A percentile compares a stretch with the other conserved stretches of the same genome.
phyloP scores from a whole-genome alignment of 2,329 filamentous ascomycete genomes.

The Biscogniauxia marginata region DNA sequence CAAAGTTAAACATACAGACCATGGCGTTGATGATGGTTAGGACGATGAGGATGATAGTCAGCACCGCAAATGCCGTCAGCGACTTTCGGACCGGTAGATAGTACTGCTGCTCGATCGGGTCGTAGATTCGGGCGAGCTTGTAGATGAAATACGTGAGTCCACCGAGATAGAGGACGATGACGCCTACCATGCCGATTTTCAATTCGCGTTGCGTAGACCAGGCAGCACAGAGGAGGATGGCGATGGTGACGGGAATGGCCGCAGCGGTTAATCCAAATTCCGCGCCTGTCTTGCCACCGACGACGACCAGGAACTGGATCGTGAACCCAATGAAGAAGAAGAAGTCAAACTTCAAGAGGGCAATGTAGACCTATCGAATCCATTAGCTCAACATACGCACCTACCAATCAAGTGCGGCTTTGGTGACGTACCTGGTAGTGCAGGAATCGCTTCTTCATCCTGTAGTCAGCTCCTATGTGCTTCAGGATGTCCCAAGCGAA shows the following conservation, averaged over 20 bases:
- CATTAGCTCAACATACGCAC: slow-evolving; percentile 20
- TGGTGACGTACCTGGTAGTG: slow-evolving; percentile 76
- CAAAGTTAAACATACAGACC: slow-evolving; percentile 88
- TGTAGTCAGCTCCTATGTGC: slow-evolving; percentile 94
- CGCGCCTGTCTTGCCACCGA: slow-evolving; percentile 64
- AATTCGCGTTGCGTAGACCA: slow-evolving; percentile 84
- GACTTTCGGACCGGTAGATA: slow-evolving; percentile 82
- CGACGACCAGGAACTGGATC: slow-evolving; percentile 94
- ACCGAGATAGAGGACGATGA: slow-evolving; percentile 84
- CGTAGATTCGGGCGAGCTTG: slow-evolving; percentile 96
- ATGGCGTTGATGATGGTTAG: slow-evolving; percentile 85
- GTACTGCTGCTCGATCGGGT: slow-evolving; percentile 52
- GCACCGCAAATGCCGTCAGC: slow-evolving; percentile 88
- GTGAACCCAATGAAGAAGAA: slow-evolving; percentile 99
- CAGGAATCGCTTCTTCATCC: slow-evolving; percentile 94
- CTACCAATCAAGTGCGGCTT: neutral
- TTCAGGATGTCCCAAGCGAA: slow-evolving; percentile 99
- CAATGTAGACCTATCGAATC: slow-evolving; percentile 80
- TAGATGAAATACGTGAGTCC: slow-evolving; percentile 95
- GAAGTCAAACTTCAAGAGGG: slow-evolving; percentile 97
- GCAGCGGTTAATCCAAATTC: slow-evolving; percentile 87
- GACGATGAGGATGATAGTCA: slow-evolving; percentile 86
- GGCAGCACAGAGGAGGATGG: slow-evolving; percentile 81
- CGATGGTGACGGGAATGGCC: slow-evolving; percentile 86
- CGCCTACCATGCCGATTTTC: slow-evolving; percentile 69